Conservation (phyloP, 169 alveolate genomes). For the Eimeria tenella region DNA sequence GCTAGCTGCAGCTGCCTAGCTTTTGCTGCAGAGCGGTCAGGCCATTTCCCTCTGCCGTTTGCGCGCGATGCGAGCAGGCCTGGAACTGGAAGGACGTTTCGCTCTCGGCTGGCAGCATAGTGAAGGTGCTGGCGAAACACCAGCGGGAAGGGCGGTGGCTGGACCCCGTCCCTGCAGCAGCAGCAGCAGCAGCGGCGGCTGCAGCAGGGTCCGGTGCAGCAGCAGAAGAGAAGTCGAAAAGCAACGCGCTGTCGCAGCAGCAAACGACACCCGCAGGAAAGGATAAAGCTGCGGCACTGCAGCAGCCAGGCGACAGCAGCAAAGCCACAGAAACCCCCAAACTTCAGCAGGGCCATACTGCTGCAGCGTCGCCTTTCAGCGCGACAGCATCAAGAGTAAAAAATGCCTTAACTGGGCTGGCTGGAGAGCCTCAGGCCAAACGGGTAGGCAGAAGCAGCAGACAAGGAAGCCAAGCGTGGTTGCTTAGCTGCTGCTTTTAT, state of each 20-base stretch:
- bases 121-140: conserved; percentile 69
- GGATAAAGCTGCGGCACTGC: conserved; percentile 16
- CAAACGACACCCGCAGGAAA: background rate
- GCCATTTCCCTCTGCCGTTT: background rate
- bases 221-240: background rate
- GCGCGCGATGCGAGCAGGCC: conserved; percentile 25
- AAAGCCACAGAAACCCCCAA: conserved; percentile 2
- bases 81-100: conserved; percentile 73
- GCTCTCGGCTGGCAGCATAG: conserved; percentile 67
- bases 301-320: conserved; percentile 38
- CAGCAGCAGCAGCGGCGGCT: conserved; percentile 6
- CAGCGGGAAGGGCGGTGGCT: conserved; percentile 64
- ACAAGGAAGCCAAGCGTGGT: background rate
- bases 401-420: background rate
- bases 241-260: background rate
- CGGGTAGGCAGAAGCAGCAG: background rate
- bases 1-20: background rate
- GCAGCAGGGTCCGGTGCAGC: background rate
- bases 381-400: background rate
- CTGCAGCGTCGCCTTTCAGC: conserved; percentile 32
- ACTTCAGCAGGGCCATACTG: background rate
- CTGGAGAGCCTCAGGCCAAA: conserved; percentile 17
- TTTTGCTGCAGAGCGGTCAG: background rate
- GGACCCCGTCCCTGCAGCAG: conserved; percentile 24
- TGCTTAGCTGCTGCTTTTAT: too few relatives aligned